phyloP scores from a whole-genome alignment of 2,329 filamentous ascomycete genomes.

The Colletotrichum phormii region DNA sequence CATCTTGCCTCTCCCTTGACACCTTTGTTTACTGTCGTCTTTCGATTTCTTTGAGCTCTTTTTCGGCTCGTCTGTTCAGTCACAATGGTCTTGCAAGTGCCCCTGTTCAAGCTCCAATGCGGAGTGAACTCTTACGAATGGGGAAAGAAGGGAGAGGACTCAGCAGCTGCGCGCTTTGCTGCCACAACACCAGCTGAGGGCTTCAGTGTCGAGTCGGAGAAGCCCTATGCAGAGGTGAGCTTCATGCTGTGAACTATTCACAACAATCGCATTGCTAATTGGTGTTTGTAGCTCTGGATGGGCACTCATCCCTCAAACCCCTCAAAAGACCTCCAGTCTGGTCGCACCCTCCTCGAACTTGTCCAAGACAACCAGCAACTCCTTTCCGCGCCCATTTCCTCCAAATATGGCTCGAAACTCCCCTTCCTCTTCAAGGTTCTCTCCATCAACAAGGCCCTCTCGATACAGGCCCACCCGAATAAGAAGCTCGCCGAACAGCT shows the following conservation, averaged over 20 bases:
- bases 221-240: slow-evolving; percentile 91
- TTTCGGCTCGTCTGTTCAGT: background rate
- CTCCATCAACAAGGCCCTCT: slow-evolving; percentile 94
- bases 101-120: slow-evolving; percentile 86
- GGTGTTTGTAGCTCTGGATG: slow-evolving; percentile 86
- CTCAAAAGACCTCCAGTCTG: slow-evolving; percentile 87
- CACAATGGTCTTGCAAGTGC: slow-evolving; percentile 71
- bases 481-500: slow-evolving; percentile 90
- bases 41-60: background rate
- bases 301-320: slow-evolving; percentile 96
- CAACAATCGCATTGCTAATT: slow-evolving; percentile 23
- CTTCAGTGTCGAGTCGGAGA: slow-evolving; percentile 84
- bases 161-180: slow-evolving; percentile 89
- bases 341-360: slow-evolving; percentile 87
- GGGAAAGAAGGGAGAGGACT: slow-evolving; percentile 92
- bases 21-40: background rate
- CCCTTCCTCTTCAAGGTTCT: slow-evolving; percentile 99
- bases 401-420: slow-evolving; percentile 83
- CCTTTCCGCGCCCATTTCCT: slow-evolving; percentile 77
- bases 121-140: slow-evolving; percentile 99
- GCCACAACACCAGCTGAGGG: slow-evolving; percentile 82
- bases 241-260: background rate
- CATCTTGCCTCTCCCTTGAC: background rate
- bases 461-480: slow-evolving; percentile 96
- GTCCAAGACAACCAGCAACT: slow-evolving; percentile 88